phyloP scores from a whole-genome alignment of 345 rosid species.

The Conringia planisiliqua region DNA sequence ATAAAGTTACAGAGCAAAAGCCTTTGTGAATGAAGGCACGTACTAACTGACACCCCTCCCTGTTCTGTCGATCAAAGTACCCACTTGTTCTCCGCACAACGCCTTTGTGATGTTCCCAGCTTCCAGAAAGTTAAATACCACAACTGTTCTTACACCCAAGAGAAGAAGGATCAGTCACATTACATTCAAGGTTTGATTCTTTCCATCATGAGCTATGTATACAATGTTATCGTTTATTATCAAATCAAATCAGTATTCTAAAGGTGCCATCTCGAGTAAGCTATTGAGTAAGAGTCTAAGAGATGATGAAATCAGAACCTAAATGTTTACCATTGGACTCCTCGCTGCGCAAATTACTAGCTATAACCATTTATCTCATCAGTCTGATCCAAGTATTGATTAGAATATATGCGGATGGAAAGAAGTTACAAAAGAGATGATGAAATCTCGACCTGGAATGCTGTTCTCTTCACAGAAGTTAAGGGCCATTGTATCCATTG shows the following conservation, averaged over 20 bases:
- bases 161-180: not conserved
- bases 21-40: not conserved
- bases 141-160: constrained; percentile 44
- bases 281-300: not conserved
- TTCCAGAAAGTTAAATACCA: constrained; percentile 76
- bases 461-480: constrained; percentile 81
- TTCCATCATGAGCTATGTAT: not conserved
- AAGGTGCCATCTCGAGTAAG: not conserved
- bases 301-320: not conserved
- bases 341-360: not conserved
- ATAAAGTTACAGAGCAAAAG: constrained; percentile 11
- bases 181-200: not conserved
- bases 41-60: constrained; percentile 37
- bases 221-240: not conserved
- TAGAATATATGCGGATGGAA: not conserved
- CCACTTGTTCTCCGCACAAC: constrained; percentile 83
- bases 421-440: not conserved
- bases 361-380: not conserved
- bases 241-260: not conserved
- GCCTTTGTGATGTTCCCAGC: constrained; percentile 85
- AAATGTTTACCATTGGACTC: not conserved
- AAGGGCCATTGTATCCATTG: constrained; percentile 80
- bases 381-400: not conserved
- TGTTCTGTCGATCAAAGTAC: constrained; percentile 70
- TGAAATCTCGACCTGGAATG: constrained; percentile 66